Conservation (phyloP, 1,284 basidiomycete genomes). For the Ceratobasidium sp. region DNA sequence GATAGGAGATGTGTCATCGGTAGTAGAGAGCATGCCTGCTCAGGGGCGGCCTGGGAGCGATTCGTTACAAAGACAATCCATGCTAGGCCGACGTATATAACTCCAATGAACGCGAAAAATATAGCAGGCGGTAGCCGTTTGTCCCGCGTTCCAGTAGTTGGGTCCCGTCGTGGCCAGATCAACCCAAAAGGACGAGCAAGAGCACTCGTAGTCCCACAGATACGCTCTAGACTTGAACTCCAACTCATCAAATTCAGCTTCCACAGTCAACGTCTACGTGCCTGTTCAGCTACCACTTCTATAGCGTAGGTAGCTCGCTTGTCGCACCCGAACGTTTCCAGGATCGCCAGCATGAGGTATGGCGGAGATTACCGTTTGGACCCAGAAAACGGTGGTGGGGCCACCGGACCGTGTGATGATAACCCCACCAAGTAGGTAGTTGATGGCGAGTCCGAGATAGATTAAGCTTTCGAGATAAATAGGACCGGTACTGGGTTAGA, state of each 20-base stretch:
- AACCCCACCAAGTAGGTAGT: constrained; percentile 26
- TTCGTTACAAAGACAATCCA: constrained; percentile 22
- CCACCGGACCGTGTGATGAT: constrained; percentile 21
- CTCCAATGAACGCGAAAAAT: constrained; percentile 7
- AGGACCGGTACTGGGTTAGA: constrained; percentile 18
- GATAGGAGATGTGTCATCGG: too few relatives aligned
- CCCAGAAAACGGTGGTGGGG: constrained; percentile 23
- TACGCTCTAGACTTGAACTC: constrained; percentile 24
- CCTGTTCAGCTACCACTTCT: constrained; percentile 18
- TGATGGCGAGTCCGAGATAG: constrained; percentile 19
- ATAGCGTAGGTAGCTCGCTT: constrained; percentile 29
- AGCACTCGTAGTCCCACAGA: constrained; percentile 16
- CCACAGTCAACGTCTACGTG: neutral
- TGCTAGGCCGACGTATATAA: neutral
- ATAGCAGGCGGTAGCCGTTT: constrained; percentile 7
- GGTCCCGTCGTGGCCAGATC: constrained; percentile 30
- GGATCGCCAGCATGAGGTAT: constrained; percentile 19
- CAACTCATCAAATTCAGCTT: constrained; percentile 3
- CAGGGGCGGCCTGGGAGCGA: constrained; percentile 31
- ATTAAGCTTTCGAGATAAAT: constrained; percentile 32
- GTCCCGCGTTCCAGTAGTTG: constrained; percentile 33
- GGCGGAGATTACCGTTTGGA: constrained; percentile 1
- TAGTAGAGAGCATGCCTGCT: constrained; percentile 1
- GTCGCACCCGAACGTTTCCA: constrained; percentile 28
- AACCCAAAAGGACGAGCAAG: constrained; percentile 28